Evolutionary conservation across 352 stramenopile genomes (phyloP), one percentile per base, ranked within the genome.

Genomic region (Phytophthora constricta): DNA sequence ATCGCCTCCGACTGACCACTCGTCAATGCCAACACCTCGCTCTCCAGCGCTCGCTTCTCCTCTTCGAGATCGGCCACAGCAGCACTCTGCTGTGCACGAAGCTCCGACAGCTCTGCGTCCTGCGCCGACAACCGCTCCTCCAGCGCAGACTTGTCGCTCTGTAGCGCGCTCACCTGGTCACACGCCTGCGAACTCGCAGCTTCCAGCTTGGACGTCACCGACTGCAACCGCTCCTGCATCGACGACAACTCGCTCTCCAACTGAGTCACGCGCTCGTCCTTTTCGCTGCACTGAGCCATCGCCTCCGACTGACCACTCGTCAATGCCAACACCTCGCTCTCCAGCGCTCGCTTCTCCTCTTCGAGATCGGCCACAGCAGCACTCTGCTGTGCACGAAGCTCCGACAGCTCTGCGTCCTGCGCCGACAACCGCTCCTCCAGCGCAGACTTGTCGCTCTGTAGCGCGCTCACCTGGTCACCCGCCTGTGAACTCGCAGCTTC

Each of bases 81-180:
- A 23, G 41, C 14, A 17, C 41, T 47, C 41, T 47, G 41, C n/a
- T 47, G 41, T 17, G 41, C 19, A 20, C 41, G 41, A 47, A 47
- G 41, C 41, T 47, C 8, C 16, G 16, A 11, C 41, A 47, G 16
- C 41, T 47, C 14, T 5, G 17, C 41, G 17, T 23, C n/a, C n/a
- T 47, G 41, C n/a, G 41, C 16, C 41, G 41, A 47, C 41, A 47
- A 47, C 14, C 41, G 41, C 41, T 47, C 9, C 41, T 47, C 41
- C 16, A 47, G 41, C 41, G n/a, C 3, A 47, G 41, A 22, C 41
- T 47, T 47, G 13, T 47, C 41, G 17, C 41, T 47, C 41, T 22
- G 13, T 11, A 47, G 41, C 8, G 41, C 41, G 19, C 41, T 47
- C 8, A 47, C 16, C 41, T 47, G 41, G 41, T 47, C 41, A 2